Evolutionary conservation across 331 rosid species (phyloP), one percentile per base, ranked within the genome.

Genomic region (Spiraea crenata): DNA sequence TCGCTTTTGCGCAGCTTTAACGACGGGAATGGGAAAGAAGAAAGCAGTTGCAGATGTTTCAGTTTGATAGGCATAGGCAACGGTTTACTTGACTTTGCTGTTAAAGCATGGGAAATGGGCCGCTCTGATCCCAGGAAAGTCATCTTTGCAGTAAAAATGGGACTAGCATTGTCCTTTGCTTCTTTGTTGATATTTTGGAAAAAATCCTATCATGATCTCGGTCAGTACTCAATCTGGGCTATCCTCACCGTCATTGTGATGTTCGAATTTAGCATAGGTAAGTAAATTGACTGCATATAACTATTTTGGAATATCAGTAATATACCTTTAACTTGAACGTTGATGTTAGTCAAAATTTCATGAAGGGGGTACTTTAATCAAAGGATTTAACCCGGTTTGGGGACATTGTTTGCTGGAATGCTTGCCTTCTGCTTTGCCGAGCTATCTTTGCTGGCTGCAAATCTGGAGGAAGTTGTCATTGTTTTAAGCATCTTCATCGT

Each of bases 201-300:
- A 31, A 16, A 78, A 3, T 52, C 82, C 0, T 72, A 56, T 37
- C 73, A 54, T 38, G 8, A 78, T n/a, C 7, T 78, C 31, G 47
- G 67, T 68, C 82, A 73, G 49, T 78, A 78, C 63, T 45, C 70
- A 3, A 67, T 73, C 60, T 73, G 82, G 82, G 82, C 76, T 60
- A 73, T 78, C 61, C 78, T 78, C 74, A 78, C 82, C 10, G 82
- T 78, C 37, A 73, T 67, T 7, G 78, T 78, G 35, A 73, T 78
- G 74, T 73, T 78, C 59, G 82, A 78, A 9, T 78, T 78, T 57
- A 78, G 71, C 66, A 67, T 78, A 60, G 82, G 82, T 65, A 76
- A 1, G 20, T 3, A 25, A 38, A 4, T 49, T 73, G 61, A 54
- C 10, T 34, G 55, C 12, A 9, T 25, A 25, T 25, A 25, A 25